Evolutionary conservation across 805 yeast species (phyloP), one percentile per base, ranked within the genome.

Genomic region (Jamesozyma piceae): DNA sequence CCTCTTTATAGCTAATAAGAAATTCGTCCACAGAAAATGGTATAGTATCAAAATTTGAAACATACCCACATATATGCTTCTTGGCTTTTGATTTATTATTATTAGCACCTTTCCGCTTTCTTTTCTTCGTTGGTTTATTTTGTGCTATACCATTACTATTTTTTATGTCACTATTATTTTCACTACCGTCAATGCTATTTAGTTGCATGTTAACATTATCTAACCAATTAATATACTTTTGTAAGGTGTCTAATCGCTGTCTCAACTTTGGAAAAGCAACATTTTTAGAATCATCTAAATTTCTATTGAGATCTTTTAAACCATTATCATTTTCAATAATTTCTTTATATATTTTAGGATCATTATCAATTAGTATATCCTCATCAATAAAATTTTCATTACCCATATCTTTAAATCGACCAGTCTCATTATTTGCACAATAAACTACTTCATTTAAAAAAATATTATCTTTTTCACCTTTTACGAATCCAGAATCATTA

Each of bases 181-280:
- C 41, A 2, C 19, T 28, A 10, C 30, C 46, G 5, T 38, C 37
- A 10, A 24, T n/a, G 2, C 17, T 30, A 19, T 37, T 42, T 10
- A 61, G 41, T 28, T 43, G 49, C n/a, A 34, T 37, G 32, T 54
- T 60, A 5, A 58, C 47, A 3, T 46, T 42, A 10, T 49, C 50
- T 15, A 61, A 38, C 64, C 64, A 50, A 2, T 69, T 67, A 39
- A 71, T 38, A 41, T 58, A 60, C 4, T 33, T 42, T 13, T 49
- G 49, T 11, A 61, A 42, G 10, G 26, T 13, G 11, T 42, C 46
- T 8, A 53, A 35, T 21, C 42, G 42, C 2, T 46, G 22, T 22
- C 48, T 45, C 3, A 51, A 32, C 14, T 36, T 37, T 4, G 55
- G 52, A 6, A 47, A 37, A 5, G 53, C 49, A 30, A 37, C 40